These are phyloP conservation scores for Solanum phureja DNA, from an alignment of 257 asterid species.

Conservation along the genomic window DNA sequence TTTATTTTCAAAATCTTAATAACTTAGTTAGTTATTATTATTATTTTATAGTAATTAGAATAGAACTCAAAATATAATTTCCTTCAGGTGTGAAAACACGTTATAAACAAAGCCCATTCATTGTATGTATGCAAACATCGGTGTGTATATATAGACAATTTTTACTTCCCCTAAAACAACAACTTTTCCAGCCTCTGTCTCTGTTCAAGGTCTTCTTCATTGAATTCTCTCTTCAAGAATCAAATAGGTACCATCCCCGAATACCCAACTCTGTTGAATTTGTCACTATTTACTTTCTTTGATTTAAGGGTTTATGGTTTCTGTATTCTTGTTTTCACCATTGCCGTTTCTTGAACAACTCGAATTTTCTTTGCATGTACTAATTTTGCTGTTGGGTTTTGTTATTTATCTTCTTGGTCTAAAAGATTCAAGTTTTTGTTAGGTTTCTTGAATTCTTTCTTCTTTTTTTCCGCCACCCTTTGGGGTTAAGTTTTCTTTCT, in stretches of 20 bases:
- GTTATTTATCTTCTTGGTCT: not conserved
- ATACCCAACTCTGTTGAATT: not conserved
- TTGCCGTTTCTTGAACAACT: not conserved
- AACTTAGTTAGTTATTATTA: too few relatives aligned
- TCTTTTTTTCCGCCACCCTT: not conserved
- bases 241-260: not conserved
- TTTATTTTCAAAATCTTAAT: too few relatives aligned
- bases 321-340: not conserved
- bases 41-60: too few relatives aligned
- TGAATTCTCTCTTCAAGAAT: not conserved
- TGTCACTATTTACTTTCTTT: not conserved
- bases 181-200: not conserved
- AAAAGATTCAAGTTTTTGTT: not conserved
- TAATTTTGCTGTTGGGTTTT: not conserved
- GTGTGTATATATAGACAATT: not conserved
- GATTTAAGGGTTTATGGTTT: not conserved
- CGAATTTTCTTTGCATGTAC: not conserved
- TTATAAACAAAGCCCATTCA: not conserved
- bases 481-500: not conserved
- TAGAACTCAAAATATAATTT: too few relatives aligned
- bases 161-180: not conserved
- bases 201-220: not conserved
- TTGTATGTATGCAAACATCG: too few relatives aligned
- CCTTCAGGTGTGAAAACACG: not conserved
- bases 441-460: not conserved